Evolutionary conservation across 331 rosid genomes (phyloP).

Genomic region (Telfairia occidentalis): DNA sequence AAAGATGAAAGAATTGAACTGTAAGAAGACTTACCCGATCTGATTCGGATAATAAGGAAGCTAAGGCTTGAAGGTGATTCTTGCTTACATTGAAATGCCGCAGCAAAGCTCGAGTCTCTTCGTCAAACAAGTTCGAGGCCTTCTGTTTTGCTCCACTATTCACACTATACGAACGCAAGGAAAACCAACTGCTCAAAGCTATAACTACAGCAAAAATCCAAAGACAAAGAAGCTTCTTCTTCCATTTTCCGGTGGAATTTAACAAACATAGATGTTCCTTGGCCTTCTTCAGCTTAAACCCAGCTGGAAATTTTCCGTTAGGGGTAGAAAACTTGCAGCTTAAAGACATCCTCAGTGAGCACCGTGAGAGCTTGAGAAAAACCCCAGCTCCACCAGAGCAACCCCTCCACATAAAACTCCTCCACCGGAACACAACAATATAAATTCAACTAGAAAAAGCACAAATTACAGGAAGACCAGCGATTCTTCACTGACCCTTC

Average conservation of each 20-base stretch:
- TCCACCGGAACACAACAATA: neutral
- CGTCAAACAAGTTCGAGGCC: conserved; percentile 28
- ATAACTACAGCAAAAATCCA: conserved; percentile 39
- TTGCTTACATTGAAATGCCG: conserved; percentile 62
- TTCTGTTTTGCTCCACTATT: conserved; percentile 22
- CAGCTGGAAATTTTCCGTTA: conserved; percentile 44
- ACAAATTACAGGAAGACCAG: conserved; percentile 20
- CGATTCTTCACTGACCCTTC: conserved; percentile 6
- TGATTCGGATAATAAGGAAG: conserved; percentile 50
- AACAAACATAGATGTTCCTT: conserved; percentile 40
- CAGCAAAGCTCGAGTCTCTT: conserved; percentile 40
- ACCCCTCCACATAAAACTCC: conserved; percentile 25
- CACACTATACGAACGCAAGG: conserved; percentile 27
- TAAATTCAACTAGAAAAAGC: neutral
- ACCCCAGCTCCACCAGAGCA: conserved; percentile 33
- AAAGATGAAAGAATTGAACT: neutral
- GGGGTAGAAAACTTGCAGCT: conserved; percentile 46
- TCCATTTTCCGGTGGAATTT: conserved; percentile 20
- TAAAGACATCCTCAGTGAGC: conserved; percentile 52
- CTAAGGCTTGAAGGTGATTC: conserved; percentile 49
- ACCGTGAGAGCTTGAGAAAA: conserved; percentile 25
- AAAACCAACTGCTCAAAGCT: conserved; percentile 30
- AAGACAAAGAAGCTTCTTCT: conserved; percentile 30
- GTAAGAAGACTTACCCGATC: conserved; percentile 60
- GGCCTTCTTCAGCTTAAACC: conserved; percentile 45